Conservation (phyloP, 1,139 yeast genomes). For the Kodamaea ohmeri region DNA sequence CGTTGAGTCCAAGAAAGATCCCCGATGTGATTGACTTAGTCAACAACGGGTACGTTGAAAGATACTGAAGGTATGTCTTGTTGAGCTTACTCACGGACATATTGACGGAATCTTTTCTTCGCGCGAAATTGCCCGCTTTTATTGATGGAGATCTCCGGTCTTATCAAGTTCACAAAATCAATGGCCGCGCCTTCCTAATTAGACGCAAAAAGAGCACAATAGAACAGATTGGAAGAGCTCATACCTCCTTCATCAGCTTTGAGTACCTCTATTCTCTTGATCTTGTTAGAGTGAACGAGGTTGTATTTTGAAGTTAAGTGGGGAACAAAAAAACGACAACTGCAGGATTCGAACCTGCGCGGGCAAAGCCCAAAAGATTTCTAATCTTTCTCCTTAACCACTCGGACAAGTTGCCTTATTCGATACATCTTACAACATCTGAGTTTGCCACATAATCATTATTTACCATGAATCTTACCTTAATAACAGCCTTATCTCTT, state of each 20-base stretch:
- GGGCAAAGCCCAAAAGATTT: slow-evolving; percentile 50
- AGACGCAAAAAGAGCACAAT: too few relatives aligned
- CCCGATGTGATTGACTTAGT: slow-evolving; percentile 65
- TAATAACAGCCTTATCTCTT: background rate
- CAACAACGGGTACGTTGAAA: slow-evolving; percentile 51
- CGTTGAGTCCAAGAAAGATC: slow-evolving; percentile 55
- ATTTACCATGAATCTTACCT: background rate
- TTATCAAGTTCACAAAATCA: background rate
- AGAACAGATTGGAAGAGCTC: too few relatives aligned
- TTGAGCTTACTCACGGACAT: slow-evolving; percentile 16
- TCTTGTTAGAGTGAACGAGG: background rate
- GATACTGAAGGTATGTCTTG: slow-evolving; percentile 37
- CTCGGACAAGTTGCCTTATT: slow-evolving; percentile 32
- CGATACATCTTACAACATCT: background rate
- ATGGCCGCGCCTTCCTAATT: too few relatives aligned
- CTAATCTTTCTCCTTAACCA: slow-evolving; percentile 40
- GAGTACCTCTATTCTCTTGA: too few relatives aligned
- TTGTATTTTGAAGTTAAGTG: too few relatives aligned
- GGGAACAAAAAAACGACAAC: slow-evolving; percentile 29
- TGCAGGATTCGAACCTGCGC: slow-evolving; percentile 58
- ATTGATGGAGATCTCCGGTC: slow-evolving; percentile 5
- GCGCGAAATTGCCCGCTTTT: slow-evolving; percentile 2
- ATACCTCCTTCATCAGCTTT: too few relatives aligned
- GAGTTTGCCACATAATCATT: too few relatives aligned
- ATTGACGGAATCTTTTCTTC: background rate